phyloP scores from a whole-genome alignment of 768 basidiomycete species.

The Hortiboletus flavorubellus region DNA sequence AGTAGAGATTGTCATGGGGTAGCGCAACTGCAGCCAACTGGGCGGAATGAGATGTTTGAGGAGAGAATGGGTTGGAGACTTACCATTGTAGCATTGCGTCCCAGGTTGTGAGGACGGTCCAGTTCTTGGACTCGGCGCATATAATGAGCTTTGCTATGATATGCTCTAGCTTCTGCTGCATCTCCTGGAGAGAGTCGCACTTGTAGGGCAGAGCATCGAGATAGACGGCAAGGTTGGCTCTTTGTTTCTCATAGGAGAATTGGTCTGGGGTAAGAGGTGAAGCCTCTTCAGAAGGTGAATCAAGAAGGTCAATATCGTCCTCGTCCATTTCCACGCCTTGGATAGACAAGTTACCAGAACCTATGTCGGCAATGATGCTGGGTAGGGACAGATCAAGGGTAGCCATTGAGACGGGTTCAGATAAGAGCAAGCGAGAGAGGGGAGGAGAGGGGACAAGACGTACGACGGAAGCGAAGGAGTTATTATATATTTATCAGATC shows the following conservation, averaged over 20 bases:
- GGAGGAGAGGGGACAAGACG: slow-evolving; percentile 22
- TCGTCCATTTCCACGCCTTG: slow-evolving; percentile 49
- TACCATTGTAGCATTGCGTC: slow-evolving; percentile 79
- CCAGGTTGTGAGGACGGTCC: slow-evolving; percentile 72
- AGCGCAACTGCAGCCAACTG: slow-evolving; percentile 81
- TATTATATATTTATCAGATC: slow-evolving; percentile 13
- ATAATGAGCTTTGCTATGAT: slow-evolving; percentile 68
- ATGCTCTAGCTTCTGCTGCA: slow-evolving; percentile 64
- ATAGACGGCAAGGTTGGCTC: slow-evolving; percentile 59
- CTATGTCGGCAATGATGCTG: slow-evolving; percentile 26
- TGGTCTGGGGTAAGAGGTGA: slow-evolving; percentile 23
- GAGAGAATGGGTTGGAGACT: slow-evolving; percentile 15
- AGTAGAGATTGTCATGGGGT: slow-evolving; percentile 66
- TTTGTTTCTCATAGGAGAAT: slow-evolving; percentile 54
- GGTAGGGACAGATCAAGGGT: slow-evolving; percentile 18
- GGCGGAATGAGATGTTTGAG: slow-evolving; percentile 4
- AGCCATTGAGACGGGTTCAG: slow-evolving; percentile 20
- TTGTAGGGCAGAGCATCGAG: slow-evolving; percentile 68
- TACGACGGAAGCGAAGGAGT: slow-evolving; percentile 14
- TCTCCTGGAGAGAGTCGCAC: slow-evolving; percentile 66
- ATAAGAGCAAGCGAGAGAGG: slow-evolving; percentile 16
- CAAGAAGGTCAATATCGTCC: slow-evolving; percentile 47
- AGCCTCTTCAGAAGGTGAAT: slow-evolving; percentile 38
- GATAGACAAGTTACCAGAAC: slow-evolving; percentile 21
- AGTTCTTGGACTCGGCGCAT: slow-evolving; percentile 72